Evolutionary conservation across 148 eudicot genomes (phyloP), one percentile per base, ranked within the genome.

Genomic region (Cornus florida): DNA sequence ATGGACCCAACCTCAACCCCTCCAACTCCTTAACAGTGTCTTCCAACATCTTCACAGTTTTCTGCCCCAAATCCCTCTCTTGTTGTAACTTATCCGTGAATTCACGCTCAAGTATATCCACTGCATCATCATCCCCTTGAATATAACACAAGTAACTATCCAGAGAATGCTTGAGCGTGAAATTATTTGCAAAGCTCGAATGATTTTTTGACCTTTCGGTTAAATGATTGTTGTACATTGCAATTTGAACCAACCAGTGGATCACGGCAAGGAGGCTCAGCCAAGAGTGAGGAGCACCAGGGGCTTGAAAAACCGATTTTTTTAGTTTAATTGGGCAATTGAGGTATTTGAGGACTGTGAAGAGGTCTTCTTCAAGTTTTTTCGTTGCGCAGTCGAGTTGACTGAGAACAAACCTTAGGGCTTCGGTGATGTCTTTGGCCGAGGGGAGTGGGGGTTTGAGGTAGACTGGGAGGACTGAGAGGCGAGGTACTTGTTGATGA

Each of bases 271-370:
- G 86, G 22, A 94, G 62, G 53, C 71, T 79, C 0, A 97, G 95
- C 80, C 94, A 92, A 10, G 97, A 84, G 38, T 94, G 98, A 22
- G 98, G 98, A 1, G 98, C 90, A 17, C 95, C 95, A 5, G 94
- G 98, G 46, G 98, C 91, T 33, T 84, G 83, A 7, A 96, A 87
- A 0, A 95, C 95, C 1, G 98, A 94, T 71, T 92, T 94, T 53
- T 87, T 92, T 71, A 96, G 76, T 70, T 91, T 93, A 7, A 85
- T 67, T 5, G 99, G 99, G 62, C 93, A 96, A 77, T 91, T 89
- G 3, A 92, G 89, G 32, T 32, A 67, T 67, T 86, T 91, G 38
- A 95, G 71, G 0, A 88, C 68, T 4, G 69, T 4, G n/a, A 72
- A 31, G 17, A 93, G 82, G 16, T 95, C 95, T 6, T 94, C 98